Conservation (phyloP, 495 filamentous ascomycete species). For the Neurospora sp. region DNA sequence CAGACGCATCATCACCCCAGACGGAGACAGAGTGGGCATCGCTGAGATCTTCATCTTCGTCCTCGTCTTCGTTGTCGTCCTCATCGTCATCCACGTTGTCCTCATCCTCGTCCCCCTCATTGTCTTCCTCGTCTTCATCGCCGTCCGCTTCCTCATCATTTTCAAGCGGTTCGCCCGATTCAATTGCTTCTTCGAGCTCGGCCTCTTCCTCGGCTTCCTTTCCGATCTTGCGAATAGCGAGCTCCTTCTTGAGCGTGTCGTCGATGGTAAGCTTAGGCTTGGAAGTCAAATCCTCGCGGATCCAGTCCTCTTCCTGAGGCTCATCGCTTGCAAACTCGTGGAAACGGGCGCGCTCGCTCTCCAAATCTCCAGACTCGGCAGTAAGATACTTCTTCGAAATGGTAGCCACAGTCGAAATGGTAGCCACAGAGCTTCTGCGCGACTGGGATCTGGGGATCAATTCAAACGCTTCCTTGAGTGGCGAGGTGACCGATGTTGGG, state of each 20-base stretch:
- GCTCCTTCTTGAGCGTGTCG: constrained; percentile 86
- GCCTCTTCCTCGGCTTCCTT: constrained; percentile 89
- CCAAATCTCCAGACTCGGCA: constrained; percentile 44
- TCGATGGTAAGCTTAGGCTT: constrained; percentile 67
- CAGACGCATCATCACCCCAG: constrained; percentile 57
- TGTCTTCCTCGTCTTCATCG: constrained; percentile 33
- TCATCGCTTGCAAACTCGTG: constrained; percentile 86
- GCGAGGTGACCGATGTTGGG: constrained; percentile 5
- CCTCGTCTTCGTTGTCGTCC: constrained; percentile 37
- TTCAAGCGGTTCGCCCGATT: constrained; percentile 49
- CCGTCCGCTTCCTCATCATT: constrained; percentile 39
- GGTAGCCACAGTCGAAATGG: constrained; percentile 20
- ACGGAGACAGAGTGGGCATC: constrained; percentile 44
- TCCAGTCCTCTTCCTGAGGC: constrained; percentile 79
- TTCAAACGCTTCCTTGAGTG: neutral
- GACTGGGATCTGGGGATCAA: constrained; percentile 27
- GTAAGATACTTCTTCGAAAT: constrained; percentile 36
- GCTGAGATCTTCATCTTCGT: constrained; percentile 25
- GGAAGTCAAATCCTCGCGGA: constrained; percentile 49
- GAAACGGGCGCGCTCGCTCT: constrained; percentile 64
- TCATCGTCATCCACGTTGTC: constrained; percentile 36
- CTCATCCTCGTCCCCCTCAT: constrained; percentile 45
- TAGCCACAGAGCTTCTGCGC: constrained; percentile 26
- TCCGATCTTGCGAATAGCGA: constrained; percentile 71
- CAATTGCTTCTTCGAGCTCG: constrained; percentile 57